phyloP scores from a whole-genome alignment of 768 basidiomycete genomes.

The Termitomyces titanicus region DNA sequence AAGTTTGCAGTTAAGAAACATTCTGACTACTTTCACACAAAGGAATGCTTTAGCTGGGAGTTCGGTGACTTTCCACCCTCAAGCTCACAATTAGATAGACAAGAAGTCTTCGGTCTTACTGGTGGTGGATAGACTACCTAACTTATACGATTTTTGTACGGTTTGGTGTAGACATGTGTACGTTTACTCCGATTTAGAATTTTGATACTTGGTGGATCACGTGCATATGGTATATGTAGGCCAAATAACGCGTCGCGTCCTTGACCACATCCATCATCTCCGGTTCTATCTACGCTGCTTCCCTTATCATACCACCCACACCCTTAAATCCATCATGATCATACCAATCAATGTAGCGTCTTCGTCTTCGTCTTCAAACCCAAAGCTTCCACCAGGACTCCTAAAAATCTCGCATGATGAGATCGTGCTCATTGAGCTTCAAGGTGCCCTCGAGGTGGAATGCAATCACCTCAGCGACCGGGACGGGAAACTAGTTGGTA shows the following conservation, averaged over 20 bases:
- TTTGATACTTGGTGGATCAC: no score
- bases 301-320: background rate
- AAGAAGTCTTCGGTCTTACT: background rate
- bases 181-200: background rate
- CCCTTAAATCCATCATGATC: slow-evolving; percentile 43
- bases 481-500: slow-evolving; percentile 77
- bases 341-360: slow-evolving; percentile 53
- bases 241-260: slow-evolving; percentile 16
- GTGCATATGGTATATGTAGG: background rate
- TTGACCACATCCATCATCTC: background rate
- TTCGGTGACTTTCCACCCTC: slow-evolving; percentile 42
- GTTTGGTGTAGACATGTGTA: background rate
- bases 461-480: slow-evolving; percentile 44
- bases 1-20: background rate
- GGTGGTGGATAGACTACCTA: background rate
- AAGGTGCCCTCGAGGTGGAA: slow-evolving; percentile 77
- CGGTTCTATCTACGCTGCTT: background rate
- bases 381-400: slow-evolving; percentile 58
- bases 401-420: slow-evolving; percentile 77
- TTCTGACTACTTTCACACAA: background rate
- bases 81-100: background rate
- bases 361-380: slow-evolving; percentile 26
- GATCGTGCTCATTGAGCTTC: slow-evolving; percentile 81
- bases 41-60: slow-evolving; percentile 75
- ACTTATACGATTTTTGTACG: background rate